Conservation (phyloP, 1,139 yeast genomes). For the Hyphopichia burtonii region DNA sequence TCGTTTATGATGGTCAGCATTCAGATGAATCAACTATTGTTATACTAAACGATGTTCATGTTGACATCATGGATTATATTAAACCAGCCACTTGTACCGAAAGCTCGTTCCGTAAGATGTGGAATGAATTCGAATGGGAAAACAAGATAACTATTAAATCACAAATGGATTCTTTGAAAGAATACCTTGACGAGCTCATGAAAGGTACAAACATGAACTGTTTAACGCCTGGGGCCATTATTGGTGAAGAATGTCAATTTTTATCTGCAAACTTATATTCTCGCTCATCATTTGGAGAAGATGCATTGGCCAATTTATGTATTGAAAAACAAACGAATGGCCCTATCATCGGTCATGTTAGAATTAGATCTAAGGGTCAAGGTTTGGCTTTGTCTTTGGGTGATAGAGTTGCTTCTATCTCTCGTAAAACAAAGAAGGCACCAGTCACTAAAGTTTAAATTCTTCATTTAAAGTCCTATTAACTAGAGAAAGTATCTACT, state of each 20-base stretch:
- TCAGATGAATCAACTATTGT: slow-evolving; percentile 89
- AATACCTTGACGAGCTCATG: slow-evolving; percentile 75
- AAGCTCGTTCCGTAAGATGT: slow-evolving; percentile 91
- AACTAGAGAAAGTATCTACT: neutral
- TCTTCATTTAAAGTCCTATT: neutral
- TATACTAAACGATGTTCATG: slow-evolving; percentile 90
- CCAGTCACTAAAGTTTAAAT: slow-evolving; percentile 20
- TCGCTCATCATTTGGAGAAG: slow-evolving; percentile 93
- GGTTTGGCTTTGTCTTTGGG: slow-evolving; percentile 95
- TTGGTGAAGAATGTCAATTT: slow-evolving; percentile 87
- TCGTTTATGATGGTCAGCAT: slow-evolving; percentile 94
- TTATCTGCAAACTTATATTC: slow-evolving; percentile 93
- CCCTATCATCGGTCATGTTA: slow-evolving; percentile 87
- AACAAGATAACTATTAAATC: slow-evolving; percentile 92
- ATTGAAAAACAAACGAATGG: slow-evolving; percentile 79
- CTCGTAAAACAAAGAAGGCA: slow-evolving; percentile 49
- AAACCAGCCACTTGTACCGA: slow-evolving; percentile 91
- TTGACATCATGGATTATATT: slow-evolving; percentile 96
- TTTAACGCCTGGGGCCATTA: slow-evolving; percentile 85
- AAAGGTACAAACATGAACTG: slow-evolving; percentile 92
- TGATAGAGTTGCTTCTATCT: slow-evolving; percentile 82
- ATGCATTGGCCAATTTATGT: slow-evolving; percentile 93
- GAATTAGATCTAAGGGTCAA: slow-evolving; percentile 97
- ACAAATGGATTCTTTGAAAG: slow-evolving; percentile 64
- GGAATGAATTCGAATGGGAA: slow-evolving; percentile 99